Evolutionary conservation across 345 rosid genomes (phyloP), one percentile per base, ranked within the genome.

Genomic region (Orychophragmus violaceus): DNA sequence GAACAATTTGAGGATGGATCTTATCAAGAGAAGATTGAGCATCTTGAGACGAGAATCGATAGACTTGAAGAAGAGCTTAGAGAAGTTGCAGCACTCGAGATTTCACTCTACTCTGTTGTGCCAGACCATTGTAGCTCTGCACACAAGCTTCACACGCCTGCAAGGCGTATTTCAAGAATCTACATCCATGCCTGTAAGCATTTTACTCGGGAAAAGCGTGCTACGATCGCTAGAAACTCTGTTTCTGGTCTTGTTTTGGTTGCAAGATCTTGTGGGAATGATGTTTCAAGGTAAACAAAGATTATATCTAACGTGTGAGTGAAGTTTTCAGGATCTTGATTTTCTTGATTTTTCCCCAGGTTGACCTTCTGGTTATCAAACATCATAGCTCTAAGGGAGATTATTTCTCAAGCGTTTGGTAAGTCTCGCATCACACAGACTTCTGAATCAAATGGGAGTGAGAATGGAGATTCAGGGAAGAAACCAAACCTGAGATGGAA

Each of bases 61-160:
- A 88, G 78, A 76, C 95, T 94, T 17, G 95, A 91, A 74, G 95
- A 81, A 68, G 97, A 94, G 82, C 89, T 94, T 64, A 84, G 97
- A 76, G 97, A 89, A 78, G 99, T 89, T 62, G 96, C 99, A 35
- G 90, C 99, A 24, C 88, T 94, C 18, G 99, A 94, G 82, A 77
- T 94, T 64, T 84, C 97, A 1, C 82, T 94, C 1, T 94, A 90
- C 71, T 91, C 96, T 41, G 83, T 94, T 42, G 90, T 86, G 18
- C 86, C 97, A 1, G 99, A 91, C 74, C 97, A 94, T 73, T 93
- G 83, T 17, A 84, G 91, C 81, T 94, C 99, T 5, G 77, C 90
- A 6, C 97, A 91, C 67, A 94, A 94, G 83, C 84, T 88, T 65
- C 97, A 87, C 33, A 83, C 99, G 2, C 95, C 99, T 62, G 96